A percentile compares a stretch with the other conserved stretches of the same genome.
phyloP scores from a whole-genome alignment of 805 yeast species.

The Sugiyamaella americana region DNA sequence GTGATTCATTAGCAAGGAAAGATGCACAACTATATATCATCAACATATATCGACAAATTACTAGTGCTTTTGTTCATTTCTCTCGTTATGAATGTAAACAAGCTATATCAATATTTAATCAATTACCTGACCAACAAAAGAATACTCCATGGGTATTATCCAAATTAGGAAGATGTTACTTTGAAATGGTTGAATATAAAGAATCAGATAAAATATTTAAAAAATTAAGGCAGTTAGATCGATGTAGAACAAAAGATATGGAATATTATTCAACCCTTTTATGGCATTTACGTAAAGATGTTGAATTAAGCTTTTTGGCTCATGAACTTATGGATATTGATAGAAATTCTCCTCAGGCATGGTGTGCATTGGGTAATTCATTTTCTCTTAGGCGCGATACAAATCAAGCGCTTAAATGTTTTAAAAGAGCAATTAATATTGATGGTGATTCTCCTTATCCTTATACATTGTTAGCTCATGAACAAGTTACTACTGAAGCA shows the following conservation, averaged over 20 bases:
- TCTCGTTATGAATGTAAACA: slow-evolving; percentile 68
- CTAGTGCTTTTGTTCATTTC: slow-evolving; percentile 56
- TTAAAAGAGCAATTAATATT: slow-evolving; percentile 66
- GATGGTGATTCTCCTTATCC: slow-evolving; percentile 77
- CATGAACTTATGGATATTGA: slow-evolving; percentile 69
- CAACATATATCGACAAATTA: slow-evolving; percentile 48
- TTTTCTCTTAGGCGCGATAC: slow-evolving; percentile 79
- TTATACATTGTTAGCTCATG: slow-evolving; percentile 91
- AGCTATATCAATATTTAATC: slow-evolving; percentile 63
- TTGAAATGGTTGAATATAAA: slow-evolving; percentile 80
- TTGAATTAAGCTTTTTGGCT: slow-evolving; percentile 72
- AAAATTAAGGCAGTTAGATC: slow-evolving; percentile 59
- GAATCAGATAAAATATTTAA: slow-evolving; percentile 62
- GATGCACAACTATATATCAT: slow-evolving; percentile 37
- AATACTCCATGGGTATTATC: slow-evolving; percentile 82
- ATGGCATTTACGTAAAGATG: slow-evolving; percentile 86
- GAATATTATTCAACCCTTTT: slow-evolving; percentile 83
- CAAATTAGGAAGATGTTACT: slow-evolving; percentile 72
- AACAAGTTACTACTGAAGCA: slow-evolving; percentile 78
- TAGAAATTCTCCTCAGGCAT: slow-evolving; percentile 67
- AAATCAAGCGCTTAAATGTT: slow-evolving; percentile 83
- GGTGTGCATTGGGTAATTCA: slow-evolving; percentile 89
- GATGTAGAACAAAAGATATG: slow-evolving; percentile 81
- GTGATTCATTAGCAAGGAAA: slow-evolving; percentile 1
- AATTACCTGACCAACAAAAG: slow-evolving; percentile 56